phyloP scores from a whole-genome alignment of 2,329 filamentous ascomycete genomes.

The Fusarium pseudoanthophilum region DNA sequence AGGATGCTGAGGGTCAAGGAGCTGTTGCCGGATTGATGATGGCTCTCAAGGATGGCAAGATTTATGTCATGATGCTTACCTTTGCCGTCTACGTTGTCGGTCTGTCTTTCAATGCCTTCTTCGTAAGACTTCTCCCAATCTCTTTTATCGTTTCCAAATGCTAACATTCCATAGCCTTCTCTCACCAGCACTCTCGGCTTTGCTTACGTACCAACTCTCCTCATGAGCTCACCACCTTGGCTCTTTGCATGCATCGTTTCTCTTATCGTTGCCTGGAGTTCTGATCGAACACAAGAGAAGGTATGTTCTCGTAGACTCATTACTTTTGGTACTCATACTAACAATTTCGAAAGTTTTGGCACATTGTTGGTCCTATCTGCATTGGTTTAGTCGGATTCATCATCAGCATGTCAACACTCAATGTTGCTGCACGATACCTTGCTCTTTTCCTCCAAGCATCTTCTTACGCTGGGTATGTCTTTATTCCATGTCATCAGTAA shows the following conservation, averaged over 20 bases:
- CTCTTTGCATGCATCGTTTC: slow-evolving; percentile 67
- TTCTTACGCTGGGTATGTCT: slow-evolving; percentile 59
- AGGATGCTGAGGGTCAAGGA: slow-evolving; percentile 60
- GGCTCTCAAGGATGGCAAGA: slow-evolving; percentile 70
- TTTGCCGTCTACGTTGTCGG: slow-evolving; percentile 71
- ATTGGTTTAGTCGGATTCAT: slow-evolving; percentile 66
- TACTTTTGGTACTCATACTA: neutral
- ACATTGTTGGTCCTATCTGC: slow-evolving; percentile 64
- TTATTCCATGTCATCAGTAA: rapidly evolving
- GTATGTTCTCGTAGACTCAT: slow-evolving; percentile 41
- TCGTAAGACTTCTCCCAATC: slow-evolving; percentile 45
- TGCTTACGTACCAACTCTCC: slow-evolving; percentile 61
- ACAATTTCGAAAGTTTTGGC: slow-evolving; percentile 59
- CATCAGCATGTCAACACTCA: slow-evolving; percentile 68
- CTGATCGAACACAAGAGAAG: slow-evolving; percentile 65
- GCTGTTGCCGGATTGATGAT: slow-evolving; percentile 65
- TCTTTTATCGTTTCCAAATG: rapidly evolving
- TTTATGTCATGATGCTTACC: slow-evolving; percentile 72
- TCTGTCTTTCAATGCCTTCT: slow-evolving; percentile 68
- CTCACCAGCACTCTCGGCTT: slow-evolving; percentile 66
- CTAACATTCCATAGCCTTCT: slow-evolving; percentile 48
- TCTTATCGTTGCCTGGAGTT: slow-evolving; percentile 64
- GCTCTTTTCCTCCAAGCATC: slow-evolving; percentile 69
- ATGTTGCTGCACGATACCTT: slow-evolving; percentile 67
- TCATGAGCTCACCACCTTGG: slow-evolving; percentile 69